Evolutionary conservation across 1,284 basidiomycete species (phyloP), one percentile per base, ranked within the genome.

Genomic region (Afroboletus lepidellus): DNA sequence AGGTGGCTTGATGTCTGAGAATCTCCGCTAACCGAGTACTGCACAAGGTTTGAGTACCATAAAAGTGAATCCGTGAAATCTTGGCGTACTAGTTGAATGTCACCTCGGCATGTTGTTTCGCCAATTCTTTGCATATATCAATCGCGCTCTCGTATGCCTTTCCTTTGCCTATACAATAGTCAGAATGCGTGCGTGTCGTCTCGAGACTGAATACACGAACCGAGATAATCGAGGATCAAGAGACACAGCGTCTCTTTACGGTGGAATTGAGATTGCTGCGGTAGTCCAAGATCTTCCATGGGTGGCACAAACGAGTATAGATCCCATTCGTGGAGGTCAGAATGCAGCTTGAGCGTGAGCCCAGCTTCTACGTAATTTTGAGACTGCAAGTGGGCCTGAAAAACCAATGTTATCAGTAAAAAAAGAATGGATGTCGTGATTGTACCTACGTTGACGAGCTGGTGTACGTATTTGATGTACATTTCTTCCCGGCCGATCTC

Each of bases 71-170:
- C 16, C 15, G n/a, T 8, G 54, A 51, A 57, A 50, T 33, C 7
- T 43, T 50, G n/a, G 29, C 85, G 29, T 73, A 92, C 89, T 97
- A 94, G 67, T 95, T 90, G 74, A 91, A 97, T 2, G 93, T 94
- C 32, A 90, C 78, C 64, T 85, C 84, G 9, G 88, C 80, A 71
- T 97, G 94, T 63, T 96, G 92, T 55, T 77, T 79, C 12, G 86
- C 86, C 12, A 97, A 74, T 61, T 96, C 94, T 71, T 92, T 91
- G 74, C 93, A 97, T 50, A 98, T 90, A 55, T 93, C 90, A 47
- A 97, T 84, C 2, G 94, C 94, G 50, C 84, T 89, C 71, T 99
- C 96, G 84, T 94, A 98, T 5, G 96, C 94, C 65, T 96, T 94
- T 2, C 95, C 96, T 71, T 94, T 92, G 48, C 91, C 92, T 92